Percentiles rank a stretch among this genome's conserved stretches.
Conservation (phyloP, 108 stramenopile genomes). For the Mediolabrus comicus region DNA sequence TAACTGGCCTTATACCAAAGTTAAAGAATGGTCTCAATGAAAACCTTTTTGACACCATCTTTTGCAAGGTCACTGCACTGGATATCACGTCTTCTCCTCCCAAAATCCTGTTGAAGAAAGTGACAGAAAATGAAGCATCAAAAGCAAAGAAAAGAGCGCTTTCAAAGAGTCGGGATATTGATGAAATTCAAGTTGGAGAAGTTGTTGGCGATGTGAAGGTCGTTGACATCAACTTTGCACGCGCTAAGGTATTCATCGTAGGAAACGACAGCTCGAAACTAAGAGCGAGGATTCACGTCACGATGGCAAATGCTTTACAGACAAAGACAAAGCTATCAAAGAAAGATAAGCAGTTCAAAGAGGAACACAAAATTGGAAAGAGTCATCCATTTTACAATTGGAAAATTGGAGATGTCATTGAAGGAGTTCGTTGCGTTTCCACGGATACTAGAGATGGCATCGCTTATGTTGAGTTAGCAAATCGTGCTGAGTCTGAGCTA, state of each 20-base stretch:
- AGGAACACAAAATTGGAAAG: conserved; percentile 50
- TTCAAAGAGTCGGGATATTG: conserved; percentile 5
- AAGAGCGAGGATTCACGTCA: conserved; percentile 61
- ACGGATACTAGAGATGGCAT: conserved; percentile 51
- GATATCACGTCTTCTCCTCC: conserved; percentile 64
- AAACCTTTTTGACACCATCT: conserved; percentile 56
- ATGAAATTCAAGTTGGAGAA: conserved; percentile 59
- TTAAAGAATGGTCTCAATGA: conserved; percentile 73
- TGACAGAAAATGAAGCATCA: conserved; percentile 25
- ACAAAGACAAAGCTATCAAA: conserved; percentile 34
- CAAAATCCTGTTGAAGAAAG: conserved; percentile 61
- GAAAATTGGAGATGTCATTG: conserved; percentile 52
- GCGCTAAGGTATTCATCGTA: conserved; percentile 51
- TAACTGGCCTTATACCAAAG: conserved; percentile 83
- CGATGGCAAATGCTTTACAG: conserved; percentile 53
- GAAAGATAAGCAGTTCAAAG: conserved; percentile 39
- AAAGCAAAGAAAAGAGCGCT: conserved; percentile 23
- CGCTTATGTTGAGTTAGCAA: conserved; percentile 56
- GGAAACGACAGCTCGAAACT: conserved; percentile 37
- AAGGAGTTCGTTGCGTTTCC: conserved; percentile 52
- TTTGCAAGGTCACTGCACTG: conserved; percentile 67
- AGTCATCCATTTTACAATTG: conserved; percentile 77
- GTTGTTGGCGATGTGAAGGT: conserved; percentile 57
- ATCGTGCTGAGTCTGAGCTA: conserved; percentile 16
- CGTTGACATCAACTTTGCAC: conserved; percentile 50